A percentile compares a stretch with the other conserved stretches of the same genome.
Evolutionary conservation across 805 yeast species (phyloP).

Genomic region (Cyberlindnera nakhonratchasimensis): DNA sequence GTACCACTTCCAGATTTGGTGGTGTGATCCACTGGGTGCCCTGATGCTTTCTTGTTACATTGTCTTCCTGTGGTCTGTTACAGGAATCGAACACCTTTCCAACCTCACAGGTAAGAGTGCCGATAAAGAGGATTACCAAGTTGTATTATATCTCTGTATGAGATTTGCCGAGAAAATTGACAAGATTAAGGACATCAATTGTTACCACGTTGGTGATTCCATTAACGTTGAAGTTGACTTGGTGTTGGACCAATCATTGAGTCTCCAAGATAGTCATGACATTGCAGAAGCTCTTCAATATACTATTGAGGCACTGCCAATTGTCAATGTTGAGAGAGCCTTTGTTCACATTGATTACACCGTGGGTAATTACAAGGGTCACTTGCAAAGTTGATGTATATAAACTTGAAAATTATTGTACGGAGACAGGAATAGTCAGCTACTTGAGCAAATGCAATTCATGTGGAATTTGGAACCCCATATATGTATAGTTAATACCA

Average conservation of each 20-base stretch:
- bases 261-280: constrained; percentile 70
- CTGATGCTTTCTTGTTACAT: constrained; percentile 57
- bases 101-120: constrained; percentile 77
- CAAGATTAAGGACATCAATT: constrained; percentile 61
- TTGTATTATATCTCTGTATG: constrained; percentile 60
- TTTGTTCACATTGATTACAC: constrained; percentile 74
- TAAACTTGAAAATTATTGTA: background rate
- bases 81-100: constrained; percentile 68
- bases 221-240: constrained; percentile 75
- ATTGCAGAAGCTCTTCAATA: constrained; percentile 79
- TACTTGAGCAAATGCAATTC: no score
- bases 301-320: constrained; percentile 72
- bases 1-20: constrained; percentile 49
- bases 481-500: no score
- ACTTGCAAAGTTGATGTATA: constrained; percentile 19
- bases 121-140: constrained; percentile 56
- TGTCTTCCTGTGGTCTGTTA: constrained; percentile 57
- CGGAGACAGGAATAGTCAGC: background rate
- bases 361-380: constrained; percentile 38
- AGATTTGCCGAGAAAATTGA: constrained; percentile 67
- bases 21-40: constrained; percentile 79
- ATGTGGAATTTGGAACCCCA: no score
- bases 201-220: constrained; percentile 77
- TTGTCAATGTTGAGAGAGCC: constrained; percentile 73
- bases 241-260: constrained; percentile 48